These are phyloP conservation scores for Flueggea neowawraea DNA, from an alignment of 441 rosid genomes.

Conservation along the genomic window DNA sequence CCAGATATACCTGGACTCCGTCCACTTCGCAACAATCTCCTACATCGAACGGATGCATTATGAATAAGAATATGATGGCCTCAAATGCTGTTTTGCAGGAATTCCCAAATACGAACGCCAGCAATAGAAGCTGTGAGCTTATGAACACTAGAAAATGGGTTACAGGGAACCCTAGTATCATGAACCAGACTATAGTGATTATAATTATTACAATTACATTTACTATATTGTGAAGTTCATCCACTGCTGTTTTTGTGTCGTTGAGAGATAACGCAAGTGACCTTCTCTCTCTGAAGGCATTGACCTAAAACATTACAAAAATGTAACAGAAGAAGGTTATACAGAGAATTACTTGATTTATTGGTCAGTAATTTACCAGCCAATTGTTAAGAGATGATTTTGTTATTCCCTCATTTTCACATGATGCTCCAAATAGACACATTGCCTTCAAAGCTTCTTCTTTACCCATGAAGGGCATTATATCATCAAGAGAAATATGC, in stretches of 20 bases:
- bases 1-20: slow-evolving; percentile 46
- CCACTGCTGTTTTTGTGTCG: slow-evolving; percentile 65
- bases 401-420: slow-evolving; percentile 42
- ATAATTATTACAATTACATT: slow-evolving; percentile 36
- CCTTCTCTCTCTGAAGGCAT: slow-evolving; percentile 46
- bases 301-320: slow-evolving; percentile 27
- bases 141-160: slow-evolving; percentile 51
- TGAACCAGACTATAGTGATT: slow-evolving; percentile 42
- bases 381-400: slow-evolving; percentile 45
- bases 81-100: slow-evolving; percentile 68
- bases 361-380: slow-evolving; percentile 37
- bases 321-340: too few relatives aligned
- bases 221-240: slow-evolving; percentile 52
- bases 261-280: slow-evolving; percentile 62
- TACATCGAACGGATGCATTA: slow-evolving; percentile 72
- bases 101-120: slow-evolving; percentile 62
- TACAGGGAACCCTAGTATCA: slow-evolving; percentile 57
- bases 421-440: slow-evolving; percentile 35
- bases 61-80: slow-evolving; percentile 59
- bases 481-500: slow-evolving; percentile 48
- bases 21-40: slow-evolving; percentile 78
- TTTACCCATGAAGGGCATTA: slow-evolving; percentile 52
- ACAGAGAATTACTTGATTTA: too few relatives aligned
- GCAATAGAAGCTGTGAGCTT: slow-evolving; percentile 58
- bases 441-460: slow-evolving; percentile 49